Evolutionary conservation across 2,329 filamentous ascomycete genomes (phyloP), one percentile per base, ranked within the genome.

Genomic region (Aspergillus fijiensis): DNA sequence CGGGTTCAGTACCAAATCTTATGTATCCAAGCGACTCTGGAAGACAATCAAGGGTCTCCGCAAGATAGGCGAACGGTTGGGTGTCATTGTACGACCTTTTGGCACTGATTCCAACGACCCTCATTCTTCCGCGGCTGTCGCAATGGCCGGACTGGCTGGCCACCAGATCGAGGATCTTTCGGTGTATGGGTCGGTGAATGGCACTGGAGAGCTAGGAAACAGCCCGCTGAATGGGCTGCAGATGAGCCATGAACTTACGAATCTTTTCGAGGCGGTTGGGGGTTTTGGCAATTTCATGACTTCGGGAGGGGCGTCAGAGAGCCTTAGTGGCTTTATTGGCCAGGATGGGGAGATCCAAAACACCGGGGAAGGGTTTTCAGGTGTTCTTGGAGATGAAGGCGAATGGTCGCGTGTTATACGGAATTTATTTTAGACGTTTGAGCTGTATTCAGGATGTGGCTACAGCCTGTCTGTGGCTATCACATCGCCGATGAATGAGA

Each of bases 131-230:
- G 86, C 86, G 3, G 86, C 86, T 1, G 83, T 88, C 5, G 85
- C 86, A 9, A 88, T 89, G 86, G 86, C 85, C 10, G 85, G 85
- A 1, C 76, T 89, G 19, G 86, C 86, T 2, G 86, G 86, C 5
- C 85, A 88, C 68, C 80, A 82, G 29, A 83, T 87, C 16, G 84
- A 87, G 59, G 82, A 85, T 59, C 72, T 85, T 60, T 78, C 82
- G 0, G 69, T 85, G 23, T 85, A 82, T 59, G 72, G 72, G 9
- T 57, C 70, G 35, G 71, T 77, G 45, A 75, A 72, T 61, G 74
- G 75, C 23, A 61, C 66, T 5, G 67, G 69, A 27, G 78, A 79
- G 42, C 69, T 82, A 12, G 82, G 82, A 25, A 84, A 79, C 45
- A 85, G 81, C 64, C 85, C 85, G 3, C 67, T 81, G 53, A 84